Evolutionary conservation across 192 early-diverging fungal species (phyloP).

Genomic region (Coemansia sp.): DNA sequence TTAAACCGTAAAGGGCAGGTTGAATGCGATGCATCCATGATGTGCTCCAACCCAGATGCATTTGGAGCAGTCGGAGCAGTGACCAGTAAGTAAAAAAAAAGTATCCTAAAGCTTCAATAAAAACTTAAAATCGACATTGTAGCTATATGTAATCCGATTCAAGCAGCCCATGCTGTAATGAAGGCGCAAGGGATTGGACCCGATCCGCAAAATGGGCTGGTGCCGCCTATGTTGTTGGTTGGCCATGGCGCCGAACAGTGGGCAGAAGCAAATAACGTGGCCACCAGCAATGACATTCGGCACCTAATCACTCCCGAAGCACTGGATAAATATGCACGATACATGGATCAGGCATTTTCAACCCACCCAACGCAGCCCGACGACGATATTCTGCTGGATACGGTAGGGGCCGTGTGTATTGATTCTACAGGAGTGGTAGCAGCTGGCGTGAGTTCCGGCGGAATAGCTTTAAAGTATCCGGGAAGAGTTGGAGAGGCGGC

Average conservation of each 20-base stretch:
- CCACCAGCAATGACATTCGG: slow-evolving; percentile 8
- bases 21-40: slow-evolving; percentile 87
- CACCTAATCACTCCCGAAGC: slow-evolving; percentile 26
- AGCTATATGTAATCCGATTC: slow-evolving; percentile 69
- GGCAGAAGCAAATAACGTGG: slow-evolving; percentile 18
- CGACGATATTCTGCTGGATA: slow-evolving; percentile 58
- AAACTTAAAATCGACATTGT: not conserved
- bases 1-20: slow-evolving; percentile 68
- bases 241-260: slow-evolving; percentile 60
- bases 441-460: slow-evolving; percentile 81
- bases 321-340: slow-evolving; percentile 17
- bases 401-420: slow-evolving; percentile 84
- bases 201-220: slow-evolving; percentile 33
- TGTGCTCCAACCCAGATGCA: slow-evolving; percentile 60
- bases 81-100: slow-evolving; percentile 41
- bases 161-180: slow-evolving; percentile 53
- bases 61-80: slow-evolving; percentile 79
- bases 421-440: slow-evolving; percentile 63
- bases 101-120: too few species aligned
- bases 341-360: slow-evolving; percentile 13
- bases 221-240: slow-evolving; percentile 58
- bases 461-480: slow-evolving; percentile 78
- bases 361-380: not conserved
- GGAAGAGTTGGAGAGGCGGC: slow-evolving; percentile 90
- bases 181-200: slow-evolving; percentile 23